A percentile compares a stretch with the other conserved stretches of the same genome.
phyloP scores from a whole-genome alignment of 2,329 filamentous ascomycete species.

The Stachybotrys elegans region DNA sequence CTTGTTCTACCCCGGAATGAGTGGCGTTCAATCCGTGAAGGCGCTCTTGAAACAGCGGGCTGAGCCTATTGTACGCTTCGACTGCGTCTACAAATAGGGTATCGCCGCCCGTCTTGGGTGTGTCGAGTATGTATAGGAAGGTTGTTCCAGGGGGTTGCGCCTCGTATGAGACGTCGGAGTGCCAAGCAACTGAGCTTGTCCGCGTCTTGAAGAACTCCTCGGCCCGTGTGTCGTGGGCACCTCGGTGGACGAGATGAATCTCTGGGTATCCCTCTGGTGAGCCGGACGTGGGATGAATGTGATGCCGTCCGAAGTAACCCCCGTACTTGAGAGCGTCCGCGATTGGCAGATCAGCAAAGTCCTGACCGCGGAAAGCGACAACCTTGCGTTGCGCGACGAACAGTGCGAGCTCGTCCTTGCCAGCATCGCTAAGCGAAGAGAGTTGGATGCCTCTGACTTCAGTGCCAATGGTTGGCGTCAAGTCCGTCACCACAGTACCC shows the following conservation, averaged over 20 bases:
- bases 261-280: conserved; percentile 69
- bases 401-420: conserved; percentile 72
- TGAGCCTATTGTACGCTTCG: conserved; percentile 76
- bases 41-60: conserved; percentile 71
- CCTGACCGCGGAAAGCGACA: conserved; percentile 71
- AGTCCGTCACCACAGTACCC: conserved; percentile 47
- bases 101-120: conserved; percentile 74
- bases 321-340: conserved; percentile 63
- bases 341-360: conserved; percentile 67
- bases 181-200: conserved; percentile 82
- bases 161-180: conserved; percentile 86
- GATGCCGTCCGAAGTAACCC: conserved; percentile 73
- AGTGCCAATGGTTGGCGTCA: conserved; percentile 70
- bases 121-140: conserved; percentile 83
- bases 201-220: conserved; percentile 59
- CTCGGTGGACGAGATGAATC: conserved; percentile 73
- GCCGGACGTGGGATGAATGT: conserved; percentile 76
- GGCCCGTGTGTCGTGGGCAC: conserved; percentile 42
- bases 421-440: conserved; percentile 59
- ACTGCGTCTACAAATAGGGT: conserved; percentile 77
- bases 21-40: conserved; percentile 76
- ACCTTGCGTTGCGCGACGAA: conserved; percentile 74
- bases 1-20: conserved; percentile 80
- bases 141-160: conserved; percentile 84
- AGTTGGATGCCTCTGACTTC: conserved; percentile 69